Base-by-base conservation (phyloP, 2,329 filamentous ascomycete species). In the Beauveria brongniartii region DNA sequence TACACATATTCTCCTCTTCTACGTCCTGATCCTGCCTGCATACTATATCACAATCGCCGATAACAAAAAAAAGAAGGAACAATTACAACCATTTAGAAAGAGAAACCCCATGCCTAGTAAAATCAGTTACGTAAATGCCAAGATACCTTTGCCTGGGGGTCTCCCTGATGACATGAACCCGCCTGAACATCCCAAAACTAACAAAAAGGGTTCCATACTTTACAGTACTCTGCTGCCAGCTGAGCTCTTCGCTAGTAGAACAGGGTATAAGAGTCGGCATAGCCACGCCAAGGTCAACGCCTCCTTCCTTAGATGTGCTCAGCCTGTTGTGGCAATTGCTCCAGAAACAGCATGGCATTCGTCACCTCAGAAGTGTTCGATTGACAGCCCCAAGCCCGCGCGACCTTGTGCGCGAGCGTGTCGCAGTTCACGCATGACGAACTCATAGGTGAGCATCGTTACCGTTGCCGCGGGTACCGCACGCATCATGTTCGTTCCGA, bases 361-460 rank as follows among this genome's bases (percentile, higher is more conserved):
- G 7, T 51, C 37, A 58, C 8, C 30, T 47, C 14, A 37, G 34
- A 37, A 37, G 30, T 52, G 12, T n/a, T 51, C 34, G 6, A 5
- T 16, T 9, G 34, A 26, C 16, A 57, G 59, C 22, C 67, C 64
- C 20, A 67, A 48, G 64, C 73, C 76, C 40, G 69, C 69, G 55
- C 67, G 70, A 54, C 77, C 78, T 16, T 77, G 73, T 2, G 68
- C 64, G 66, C 76, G 76, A 30, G 72, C 70, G 61, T 74, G 70
- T 63, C 80, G 81, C 22, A 85, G 72, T 60, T 75, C 71, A 57
- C 78, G 75, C 83, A 85, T 85, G 55, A 81, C 76, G 67, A 88
- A 94, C 76, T 99, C 94, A 71, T 96, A 99, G 14, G 93, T 97
- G 71, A 97, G 81, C 88, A 99, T 95, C 3, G 94, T 99, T 28